phyloP scores from a whole-genome alignment of 768 basidiomycete genomes.

The Mrakia blollopis region DNA sequence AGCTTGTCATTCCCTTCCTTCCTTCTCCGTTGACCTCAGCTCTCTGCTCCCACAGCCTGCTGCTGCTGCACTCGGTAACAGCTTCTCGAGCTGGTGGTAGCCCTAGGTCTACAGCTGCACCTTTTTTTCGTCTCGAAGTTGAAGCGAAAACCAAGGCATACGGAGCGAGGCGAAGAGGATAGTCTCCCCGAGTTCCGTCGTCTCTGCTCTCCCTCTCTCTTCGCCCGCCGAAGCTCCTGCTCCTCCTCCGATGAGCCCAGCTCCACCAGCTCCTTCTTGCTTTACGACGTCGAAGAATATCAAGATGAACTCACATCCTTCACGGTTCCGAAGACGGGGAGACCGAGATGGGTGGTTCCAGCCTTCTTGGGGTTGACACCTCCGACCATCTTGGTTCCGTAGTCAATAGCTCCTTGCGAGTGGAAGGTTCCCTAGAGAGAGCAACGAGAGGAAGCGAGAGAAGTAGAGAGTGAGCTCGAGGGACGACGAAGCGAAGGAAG shows the following conservation, averaged over 20 bases:
- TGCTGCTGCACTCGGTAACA: neutral
- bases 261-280: neutral
- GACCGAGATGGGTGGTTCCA: slow-evolving; percentile 86
- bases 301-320: slow-evolving; percentile 64
- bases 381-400: slow-evolving; percentile 88
- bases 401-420: slow-evolving; percentile 77
- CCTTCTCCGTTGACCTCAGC: neutral
- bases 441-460: no score
- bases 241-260: no score
- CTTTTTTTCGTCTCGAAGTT: neutral
- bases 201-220: neutral
- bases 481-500: neutral
- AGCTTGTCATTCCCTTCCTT: no score
- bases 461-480: neutral
- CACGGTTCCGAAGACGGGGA: slow-evolving; percentile 89
- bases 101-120: neutral
- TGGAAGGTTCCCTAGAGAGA: slow-evolving; percentile 81
- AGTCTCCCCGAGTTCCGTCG: no score
- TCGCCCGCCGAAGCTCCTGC: neutral
- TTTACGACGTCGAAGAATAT: slow-evolving; percentile 15
- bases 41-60: neutral
- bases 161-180: no score
- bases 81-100: neutral
- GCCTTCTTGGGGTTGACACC: slow-evolving; percentile 92
- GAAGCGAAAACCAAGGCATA: neutral